A percentile compares a stretch with the other conserved stretches of the same genome.
These are phyloP conservation scores for Fremontodendron californicum DNA, from an alignment of 345 rosid species.

Conservation along the genomic window DNA sequence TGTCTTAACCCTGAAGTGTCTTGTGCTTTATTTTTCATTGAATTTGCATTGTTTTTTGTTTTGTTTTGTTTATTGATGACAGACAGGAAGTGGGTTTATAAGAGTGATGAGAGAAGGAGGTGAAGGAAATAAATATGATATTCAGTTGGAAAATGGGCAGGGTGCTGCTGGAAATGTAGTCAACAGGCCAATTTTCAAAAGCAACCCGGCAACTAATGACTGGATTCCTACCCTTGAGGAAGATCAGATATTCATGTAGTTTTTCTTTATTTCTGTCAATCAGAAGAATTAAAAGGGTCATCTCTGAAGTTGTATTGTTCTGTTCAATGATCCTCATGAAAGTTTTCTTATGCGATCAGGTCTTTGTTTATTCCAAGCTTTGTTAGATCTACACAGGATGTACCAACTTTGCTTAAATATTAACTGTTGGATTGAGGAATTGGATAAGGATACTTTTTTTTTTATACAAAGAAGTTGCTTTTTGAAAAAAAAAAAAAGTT, in stretches of 20 bases:
- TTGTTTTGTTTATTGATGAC: constrained; percentile 9
- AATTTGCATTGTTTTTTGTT: neutral
- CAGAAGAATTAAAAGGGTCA: neutral
- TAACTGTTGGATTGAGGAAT: neutral
- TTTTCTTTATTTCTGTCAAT: neutral
- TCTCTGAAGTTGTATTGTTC: neutral
- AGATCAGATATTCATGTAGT: constrained; percentile 23
- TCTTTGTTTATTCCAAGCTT: constrained; percentile 43
- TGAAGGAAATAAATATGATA: constrained; percentile 28
- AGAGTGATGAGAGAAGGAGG: constrained; percentile 33
- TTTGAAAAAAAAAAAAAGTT: too few relatives aligned
- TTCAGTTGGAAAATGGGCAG: constrained; percentile 11
- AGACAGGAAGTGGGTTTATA: constrained; percentile 80
- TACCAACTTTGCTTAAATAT: neutral
- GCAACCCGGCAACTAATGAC: constrained; percentile 79
- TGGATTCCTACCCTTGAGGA: constrained; percentile 50
- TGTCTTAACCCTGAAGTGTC: neutral
- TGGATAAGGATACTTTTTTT: neutral
- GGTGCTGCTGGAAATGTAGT: constrained; percentile 2
- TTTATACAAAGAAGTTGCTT: too few relatives aligned
- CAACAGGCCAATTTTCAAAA: constrained; percentile 23
- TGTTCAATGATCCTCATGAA: neutral
- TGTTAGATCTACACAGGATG: neutral
- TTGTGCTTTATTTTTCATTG: too few relatives aligned
- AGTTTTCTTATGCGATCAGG: constrained; percentile 19